phyloP scores from a whole-genome alignment of 1,284 basidiomycete genomes.

The Irpex lacteus region DNA sequence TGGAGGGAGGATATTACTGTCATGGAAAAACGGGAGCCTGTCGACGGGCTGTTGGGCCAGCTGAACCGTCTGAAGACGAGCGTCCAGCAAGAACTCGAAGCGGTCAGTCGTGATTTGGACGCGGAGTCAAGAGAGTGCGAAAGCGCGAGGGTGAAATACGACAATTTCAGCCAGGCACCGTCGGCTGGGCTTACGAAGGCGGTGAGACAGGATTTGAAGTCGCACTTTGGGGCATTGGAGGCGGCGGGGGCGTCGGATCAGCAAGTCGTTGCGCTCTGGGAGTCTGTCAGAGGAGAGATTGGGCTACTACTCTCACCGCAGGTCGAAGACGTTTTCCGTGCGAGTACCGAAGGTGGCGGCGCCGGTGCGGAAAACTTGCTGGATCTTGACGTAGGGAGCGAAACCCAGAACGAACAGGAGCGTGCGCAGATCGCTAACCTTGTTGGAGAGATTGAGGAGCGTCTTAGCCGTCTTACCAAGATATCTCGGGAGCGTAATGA shows the following conservation, averaged over 20 bases:
- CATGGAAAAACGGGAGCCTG: conserved; percentile 63
- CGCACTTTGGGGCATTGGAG: conserved; percentile 72
- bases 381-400: conserved; percentile 67
- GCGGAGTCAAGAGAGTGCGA: conserved; percentile 83
- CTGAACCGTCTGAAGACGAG: conserved; percentile 62
- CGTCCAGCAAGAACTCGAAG: conserved; percentile 62
- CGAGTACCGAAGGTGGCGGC: conserved; percentile 46
- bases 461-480: conserved; percentile 74
- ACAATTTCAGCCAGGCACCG: conserved; percentile 92
- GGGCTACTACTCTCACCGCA: conserved; percentile 60
- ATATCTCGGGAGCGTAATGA: conserved; percentile 84
- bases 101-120: conserved; percentile 64
- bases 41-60: conserved; percentile 61
- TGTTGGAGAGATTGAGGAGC: conserved; percentile 77
- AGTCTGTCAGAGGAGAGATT: conserved; percentile 68
- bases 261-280: conserved; percentile 78
- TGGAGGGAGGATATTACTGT: conserved; percentile 78
- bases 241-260: conserved; percentile 79
- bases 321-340: conserved; percentile 72
- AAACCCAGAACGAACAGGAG: conserved; percentile 67
- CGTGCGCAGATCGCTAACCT: conserved; percentile 64
- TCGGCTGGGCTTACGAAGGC: conserved; percentile 71
- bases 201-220: conserved; percentile 78
- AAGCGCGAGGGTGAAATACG: conserved; percentile 81
- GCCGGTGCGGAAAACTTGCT: conserved; percentile 53